phyloP scores from a whole-genome alignment of 208 protist genomes.

The Trypanosoma caninum region DNA sequence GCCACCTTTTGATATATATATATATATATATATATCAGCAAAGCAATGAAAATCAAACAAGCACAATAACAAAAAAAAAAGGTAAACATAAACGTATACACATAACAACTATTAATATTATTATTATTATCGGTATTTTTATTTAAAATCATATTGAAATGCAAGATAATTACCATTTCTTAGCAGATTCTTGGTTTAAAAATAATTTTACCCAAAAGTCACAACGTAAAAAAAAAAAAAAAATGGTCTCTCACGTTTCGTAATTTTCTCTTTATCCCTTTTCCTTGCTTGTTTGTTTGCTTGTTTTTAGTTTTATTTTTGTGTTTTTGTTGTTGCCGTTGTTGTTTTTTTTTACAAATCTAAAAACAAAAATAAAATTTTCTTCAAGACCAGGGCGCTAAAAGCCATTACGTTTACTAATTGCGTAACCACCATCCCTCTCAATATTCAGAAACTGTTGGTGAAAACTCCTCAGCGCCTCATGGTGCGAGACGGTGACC shows the following conservation, averaged over 20 bases:
- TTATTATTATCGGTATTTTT: too few relatives aligned
- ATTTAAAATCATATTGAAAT: too few relatives aligned
- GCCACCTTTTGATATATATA: too few relatives aligned
- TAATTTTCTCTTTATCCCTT: neutral
- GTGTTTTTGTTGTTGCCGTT: neutral
- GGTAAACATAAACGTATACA: slow-evolving; percentile 10
- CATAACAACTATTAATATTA: neutral
- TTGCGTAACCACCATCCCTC: slow-evolving; percentile 50
- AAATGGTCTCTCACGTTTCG: too few relatives aligned
- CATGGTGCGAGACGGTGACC: slow-evolving; percentile 82
- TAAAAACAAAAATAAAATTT: neutral
- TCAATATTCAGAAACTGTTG: slow-evolving; percentile 53
- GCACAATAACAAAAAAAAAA: slow-evolving; percentile 26
- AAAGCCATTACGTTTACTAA: slow-evolving; percentile 12
- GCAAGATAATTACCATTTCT: too few relatives aligned
- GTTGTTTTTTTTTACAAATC: neutral
- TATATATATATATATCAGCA: too few relatives aligned
- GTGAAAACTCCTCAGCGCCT: slow-evolving; percentile 63
- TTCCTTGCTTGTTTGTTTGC: neutral
- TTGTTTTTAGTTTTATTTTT: neutral
- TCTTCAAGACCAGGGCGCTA: neutral
- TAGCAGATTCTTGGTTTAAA: too few relatives aligned
- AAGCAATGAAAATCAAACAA: too few relatives aligned
- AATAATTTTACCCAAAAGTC: too few relatives aligned
- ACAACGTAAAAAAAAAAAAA: too few relatives aligned